phyloP scores from a whole-genome alignment of 2,329 filamentous ascomycete genomes.

The Didymellaceae sp. region DNA sequence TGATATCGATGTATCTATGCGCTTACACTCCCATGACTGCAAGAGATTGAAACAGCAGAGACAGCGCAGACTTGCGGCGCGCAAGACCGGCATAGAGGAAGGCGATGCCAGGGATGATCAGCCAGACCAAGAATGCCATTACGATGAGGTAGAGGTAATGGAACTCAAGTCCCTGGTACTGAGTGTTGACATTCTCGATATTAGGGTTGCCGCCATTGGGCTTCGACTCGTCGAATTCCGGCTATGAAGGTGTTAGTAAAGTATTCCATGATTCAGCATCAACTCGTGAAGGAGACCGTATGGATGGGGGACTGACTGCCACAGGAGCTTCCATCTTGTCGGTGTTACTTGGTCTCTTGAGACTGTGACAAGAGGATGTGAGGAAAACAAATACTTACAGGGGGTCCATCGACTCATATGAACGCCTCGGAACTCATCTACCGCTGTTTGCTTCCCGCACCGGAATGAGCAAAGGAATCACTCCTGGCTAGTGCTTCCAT shows the following conservation, averaged over 20 bases:
- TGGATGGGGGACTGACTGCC: slow-evolving; percentile 24
- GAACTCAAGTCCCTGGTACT: slow-evolving; percentile 65
- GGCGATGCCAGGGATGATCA: slow-evolving; percentile 72
- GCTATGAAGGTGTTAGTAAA: slow-evolving; percentile 33
- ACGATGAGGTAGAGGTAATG: slow-evolving; percentile 67
- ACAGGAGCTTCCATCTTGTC: slow-evolving; percentile 24
- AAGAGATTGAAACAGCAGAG: slow-evolving; percentile 68
- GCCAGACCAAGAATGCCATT: slow-evolving; percentile 67
- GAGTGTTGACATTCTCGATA: slow-evolving; percentile 62
- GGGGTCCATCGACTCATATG: slow-evolving; percentile 32
- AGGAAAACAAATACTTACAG: slow-evolving; percentile 6
- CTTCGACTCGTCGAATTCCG: slow-evolving; percentile 49
- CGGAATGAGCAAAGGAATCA: slow-evolving; percentile 9
- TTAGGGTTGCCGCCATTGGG: slow-evolving; percentile 63
- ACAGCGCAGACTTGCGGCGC: slow-evolving; percentile 66
- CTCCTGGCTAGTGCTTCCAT: slow-evolving; percentile 20
- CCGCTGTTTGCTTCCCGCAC: slow-evolving; percentile 19
- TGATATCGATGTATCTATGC: neutral
- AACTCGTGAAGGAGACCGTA: neutral
- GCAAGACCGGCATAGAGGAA: slow-evolving; percentile 69
- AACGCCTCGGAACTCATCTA: slow-evolving; percentile 8
- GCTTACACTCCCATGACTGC: slow-evolving; percentile 61
- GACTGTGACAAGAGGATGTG: slow-evolving; percentile 6
- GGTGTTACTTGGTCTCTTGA: neutral
- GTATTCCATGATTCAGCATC: too few species aligned